Base-by-base conservation (phyloP, 192 early-diverging fungal genomes). In the Backusella luteola region DNA sequence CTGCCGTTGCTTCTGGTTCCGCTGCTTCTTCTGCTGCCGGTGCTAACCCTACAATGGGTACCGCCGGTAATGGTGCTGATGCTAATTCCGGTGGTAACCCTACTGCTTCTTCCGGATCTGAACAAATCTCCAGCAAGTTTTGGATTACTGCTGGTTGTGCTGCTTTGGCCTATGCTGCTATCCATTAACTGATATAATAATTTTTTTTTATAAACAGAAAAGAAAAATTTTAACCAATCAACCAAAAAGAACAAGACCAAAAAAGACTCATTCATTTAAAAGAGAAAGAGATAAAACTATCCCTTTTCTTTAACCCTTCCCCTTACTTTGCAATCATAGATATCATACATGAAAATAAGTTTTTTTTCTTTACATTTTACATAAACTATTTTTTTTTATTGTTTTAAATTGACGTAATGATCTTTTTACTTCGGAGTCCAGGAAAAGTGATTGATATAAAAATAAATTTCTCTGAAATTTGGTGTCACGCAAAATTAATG, bases 331-430 rank as follows among this genome's bases (percentile, higher is more conserved):
- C 56, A 63, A 63, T 63, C 23, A 63, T 63, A 63, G 56, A 63
- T 63, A 63, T 63, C 56, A 63, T 63, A 63, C 21, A 63, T 63
- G 56, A 63, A 63, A 63, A 63, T 63, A 63, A 23, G 56, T 63
- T 63, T 63, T 14, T 63, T 63, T 63, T 59, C 29, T 63, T 29
- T 29, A 63, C 26, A 63, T 29, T 29, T 39, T 63, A 63, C 56
- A 63, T 63, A 63, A 63, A 63, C 56, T 14, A 26, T n/a, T 63
- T 63, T 63, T 53, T 63, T 63, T 63, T 63, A 63, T 63, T 63
- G 56, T 63, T 63, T 26, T 63, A 63, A 63, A 63, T 63, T 63
- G 56, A 63, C 56, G 56, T 63, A 63, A 63, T 63, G 56, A 63
- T 12, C 56, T 63, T 29, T 63, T 12, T 63, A 63, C 21, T 63